These are phyloP conservation scores for Quercus aquifolioides DNA, from an alignment of 306 rosid genomes.

Conservation along the genomic window DNA sequence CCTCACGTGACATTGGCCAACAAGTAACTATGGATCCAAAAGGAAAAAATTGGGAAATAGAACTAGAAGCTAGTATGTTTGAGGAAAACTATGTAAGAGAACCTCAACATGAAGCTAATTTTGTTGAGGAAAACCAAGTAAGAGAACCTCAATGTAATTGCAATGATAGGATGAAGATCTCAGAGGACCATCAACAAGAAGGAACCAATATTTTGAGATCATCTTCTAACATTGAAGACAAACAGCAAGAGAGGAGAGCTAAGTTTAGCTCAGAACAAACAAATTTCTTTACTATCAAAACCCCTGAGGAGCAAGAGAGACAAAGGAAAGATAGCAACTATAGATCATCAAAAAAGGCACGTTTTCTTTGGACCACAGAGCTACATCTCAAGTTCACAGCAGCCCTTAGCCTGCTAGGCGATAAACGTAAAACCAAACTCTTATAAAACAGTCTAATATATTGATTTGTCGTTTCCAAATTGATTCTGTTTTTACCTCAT, in stretches of 20 bases:
- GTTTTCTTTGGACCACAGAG: conserved; percentile 36
- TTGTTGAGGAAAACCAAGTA: not conserved
- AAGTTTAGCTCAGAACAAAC: not conserved
- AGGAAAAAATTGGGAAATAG: not conserved
- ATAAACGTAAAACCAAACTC: conserved; percentile 28
- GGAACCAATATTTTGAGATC: not conserved
- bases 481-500: not conserved
- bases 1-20: not conserved
- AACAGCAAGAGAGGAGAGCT: not conserved
- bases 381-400: conserved; percentile 36
- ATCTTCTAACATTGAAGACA: too few relatives aligned
- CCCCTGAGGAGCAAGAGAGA: not conserved
- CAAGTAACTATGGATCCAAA: not conserved
- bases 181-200: not conserved
- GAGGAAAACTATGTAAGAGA: not conserved
- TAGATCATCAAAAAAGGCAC: not conserved
- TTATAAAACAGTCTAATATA: not conserved
- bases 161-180: not conserved
- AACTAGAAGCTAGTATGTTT: not conserved
- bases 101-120: not conserved
- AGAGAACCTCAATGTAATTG: not conserved
- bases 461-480: not conserved
- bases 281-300: not conserved
- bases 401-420: conserved; percentile 38
- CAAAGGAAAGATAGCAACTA: not conserved